phyloP scores from a whole-genome alignment of 202 grass and related monocot species.

The Alloteropsis angusta region DNA sequence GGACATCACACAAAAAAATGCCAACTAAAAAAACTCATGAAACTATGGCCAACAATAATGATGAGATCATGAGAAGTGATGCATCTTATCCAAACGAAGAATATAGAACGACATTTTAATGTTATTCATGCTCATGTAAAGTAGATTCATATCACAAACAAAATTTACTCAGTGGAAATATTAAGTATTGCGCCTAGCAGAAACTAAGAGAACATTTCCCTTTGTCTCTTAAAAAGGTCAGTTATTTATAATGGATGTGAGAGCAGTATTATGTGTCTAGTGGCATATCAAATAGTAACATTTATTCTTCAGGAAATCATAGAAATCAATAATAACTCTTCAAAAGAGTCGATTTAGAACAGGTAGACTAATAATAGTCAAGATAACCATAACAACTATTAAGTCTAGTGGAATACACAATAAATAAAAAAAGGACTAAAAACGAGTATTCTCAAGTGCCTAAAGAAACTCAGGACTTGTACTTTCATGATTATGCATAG shows the following conservation, averaged over 20 bases:
- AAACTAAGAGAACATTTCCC: neutral
- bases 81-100: neutral
- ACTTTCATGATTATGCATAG: neutral
- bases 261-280: neutral
- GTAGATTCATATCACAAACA: neutral
- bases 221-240: neutral
- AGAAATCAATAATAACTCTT: neutral
- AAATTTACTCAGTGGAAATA: neutral
- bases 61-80: neutral
- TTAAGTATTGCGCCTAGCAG: neutral
- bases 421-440: neutral
- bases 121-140: neutral
- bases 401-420: neutral
- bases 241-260: neutral
- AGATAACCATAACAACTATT: neutral
- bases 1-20: neutral
- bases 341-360: neutral
- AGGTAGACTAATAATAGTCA: neutral
- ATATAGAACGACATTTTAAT: neutral
- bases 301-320: neutral
- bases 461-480: neutral
- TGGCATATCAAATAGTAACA: neutral
- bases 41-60: neutral
- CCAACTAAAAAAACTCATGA: neutral
- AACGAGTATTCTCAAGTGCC: neutral